Evolutionary conservation across 805 yeast genomes (phyloP), one percentile per base, ranked within the genome.

Genomic region (Ogataea corticis): DNA sequence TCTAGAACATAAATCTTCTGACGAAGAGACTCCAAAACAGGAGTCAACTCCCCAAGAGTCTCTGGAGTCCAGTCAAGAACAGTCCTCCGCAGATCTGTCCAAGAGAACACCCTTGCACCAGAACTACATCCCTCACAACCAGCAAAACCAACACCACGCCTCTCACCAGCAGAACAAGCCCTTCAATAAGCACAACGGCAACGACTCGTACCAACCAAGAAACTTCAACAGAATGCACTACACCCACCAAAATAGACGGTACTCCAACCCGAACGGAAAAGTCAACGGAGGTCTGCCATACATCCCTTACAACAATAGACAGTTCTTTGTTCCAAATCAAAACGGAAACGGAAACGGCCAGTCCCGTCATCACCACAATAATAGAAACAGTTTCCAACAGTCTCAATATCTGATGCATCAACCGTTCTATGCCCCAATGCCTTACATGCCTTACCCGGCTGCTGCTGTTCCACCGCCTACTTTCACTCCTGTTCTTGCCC

Each of bases 401-500:
- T 52, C 57, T 28, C 55, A 43, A 41, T 58, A 56, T 44, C 46
- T 59, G 41, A 50, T 53, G 44, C 58, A 54, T 38, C 56, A 49
- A 30, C 57, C 56, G 18, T 54, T 43, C 45, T 58, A 55, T 40
- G 46, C 59, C 23, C 57, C 62, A 16, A 49, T 53, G 42, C 54
- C 62, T 16, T 58, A 59, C 48, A 50, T 57, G 35, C 53, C 55
- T 33, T 56, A 54, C 39, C 52, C 54, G 27, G 52, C 49, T 29
- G 39, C 49, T 31, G 45, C 54, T 23, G 38, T 25, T 4, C 27
- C 37, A 7, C 38, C 38, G 9, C 31, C 40, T 36, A 21, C 30
- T 15, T 49, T 46, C 34, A 45, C 53, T 15, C 53, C 58, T n/a
- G 48, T 51, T 21, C 30, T 46, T 29, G 46, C 51, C 31, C 57